Conservation (phyloP, 1,284 basidiomycete genomes). For the Pseudozyma hubeiensis region DNA sequence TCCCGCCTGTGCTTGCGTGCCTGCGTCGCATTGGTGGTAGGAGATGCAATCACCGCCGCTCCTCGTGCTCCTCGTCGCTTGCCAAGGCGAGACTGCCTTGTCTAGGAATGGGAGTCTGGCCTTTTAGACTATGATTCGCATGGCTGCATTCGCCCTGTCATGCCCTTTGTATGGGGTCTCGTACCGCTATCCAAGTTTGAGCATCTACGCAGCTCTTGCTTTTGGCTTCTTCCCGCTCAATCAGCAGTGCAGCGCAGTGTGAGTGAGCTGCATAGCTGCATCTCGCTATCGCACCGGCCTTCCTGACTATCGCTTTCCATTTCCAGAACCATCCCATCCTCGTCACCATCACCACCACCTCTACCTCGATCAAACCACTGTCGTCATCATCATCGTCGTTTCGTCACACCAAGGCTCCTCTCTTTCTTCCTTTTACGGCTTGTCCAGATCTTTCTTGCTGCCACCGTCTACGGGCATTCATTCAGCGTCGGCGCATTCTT, state of each 20-base stretch:
- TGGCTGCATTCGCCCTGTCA: neutral
- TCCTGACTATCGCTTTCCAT: constrained; percentile 8
- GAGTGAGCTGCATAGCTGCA: neutral
- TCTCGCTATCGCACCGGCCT: constrained; percentile 6
- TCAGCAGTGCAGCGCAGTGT: neutral
- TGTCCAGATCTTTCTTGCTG: constrained; percentile 1
- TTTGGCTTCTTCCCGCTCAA: neutral
- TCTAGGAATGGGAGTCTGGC: constrained; percentile 1
- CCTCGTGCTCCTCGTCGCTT: neutral
- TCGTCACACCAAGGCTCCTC: neutral
- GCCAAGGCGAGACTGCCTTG: neutral
- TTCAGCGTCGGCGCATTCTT: constrained; percentile 1
- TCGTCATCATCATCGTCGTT: neutral
- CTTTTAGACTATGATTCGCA: constrained; percentile 7
- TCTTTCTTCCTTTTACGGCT: neutral
- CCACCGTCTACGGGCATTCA: neutral
- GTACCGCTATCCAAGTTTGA: constrained; percentile 19
- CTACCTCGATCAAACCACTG: neutral
- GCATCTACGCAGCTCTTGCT: constrained; percentile 25
- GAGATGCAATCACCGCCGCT: no score
- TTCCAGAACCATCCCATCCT: constrained; percentile 1
- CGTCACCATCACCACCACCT: constrained; percentile 7
- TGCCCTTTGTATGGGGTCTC: neutral
- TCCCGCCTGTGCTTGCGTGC: constrained; percentile 7
- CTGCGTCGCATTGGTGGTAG: no score